A percentile compares a stretch with the other conserved stretches of the same genome.
These are phyloP conservation scores for Hypoxylon sp. DNA, from an alignment of 2,329 filamentous ascomycete species.

Conservation along the genomic window DNA sequence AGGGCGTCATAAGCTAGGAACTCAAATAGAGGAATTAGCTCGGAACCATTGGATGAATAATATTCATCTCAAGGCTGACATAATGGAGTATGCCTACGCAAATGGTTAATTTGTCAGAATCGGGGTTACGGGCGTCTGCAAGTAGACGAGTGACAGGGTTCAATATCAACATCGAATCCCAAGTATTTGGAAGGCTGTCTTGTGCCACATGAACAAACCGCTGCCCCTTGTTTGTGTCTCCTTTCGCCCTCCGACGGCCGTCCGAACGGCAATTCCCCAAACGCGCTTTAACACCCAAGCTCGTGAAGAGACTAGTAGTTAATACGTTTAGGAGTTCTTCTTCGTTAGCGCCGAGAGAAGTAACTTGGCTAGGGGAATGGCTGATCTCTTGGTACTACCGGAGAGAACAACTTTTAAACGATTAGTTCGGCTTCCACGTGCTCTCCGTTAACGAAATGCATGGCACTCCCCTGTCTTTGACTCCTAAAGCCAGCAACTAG, in stretches of 20 bases:
- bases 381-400: constrained; percentile 13
- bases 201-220: constrained; percentile 16
- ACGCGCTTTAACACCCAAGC: neutral
- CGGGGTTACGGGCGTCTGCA: constrained; percentile 12
- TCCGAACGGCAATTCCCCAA: constrained; percentile 37
- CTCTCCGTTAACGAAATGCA: neutral
- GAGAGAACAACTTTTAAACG: neutral
- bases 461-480: neutral
- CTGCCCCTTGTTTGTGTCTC: constrained; percentile 9
- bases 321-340: neutral
- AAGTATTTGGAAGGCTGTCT: constrained; percentile 12
- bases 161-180: constrained; percentile 7
- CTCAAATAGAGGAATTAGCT: constrained; percentile 6
- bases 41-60: constrained; percentile 31
- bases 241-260: constrained; percentile 32
- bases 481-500: neutral
- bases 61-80: constrained; percentile 29
- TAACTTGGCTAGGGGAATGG: constrained; percentile 21
- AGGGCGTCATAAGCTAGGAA: neutral
- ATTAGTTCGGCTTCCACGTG: neutral
- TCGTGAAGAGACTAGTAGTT: constrained; percentile 1
- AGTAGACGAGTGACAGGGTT: constrained; percentile 9
- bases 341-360: constrained; percentile 22
- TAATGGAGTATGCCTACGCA: neutral
- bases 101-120: constrained; percentile 37